phyloP scores from a whole-genome alignment of 2,329 filamentous ascomycete species.

The Nigrospora oryzae region DNA sequence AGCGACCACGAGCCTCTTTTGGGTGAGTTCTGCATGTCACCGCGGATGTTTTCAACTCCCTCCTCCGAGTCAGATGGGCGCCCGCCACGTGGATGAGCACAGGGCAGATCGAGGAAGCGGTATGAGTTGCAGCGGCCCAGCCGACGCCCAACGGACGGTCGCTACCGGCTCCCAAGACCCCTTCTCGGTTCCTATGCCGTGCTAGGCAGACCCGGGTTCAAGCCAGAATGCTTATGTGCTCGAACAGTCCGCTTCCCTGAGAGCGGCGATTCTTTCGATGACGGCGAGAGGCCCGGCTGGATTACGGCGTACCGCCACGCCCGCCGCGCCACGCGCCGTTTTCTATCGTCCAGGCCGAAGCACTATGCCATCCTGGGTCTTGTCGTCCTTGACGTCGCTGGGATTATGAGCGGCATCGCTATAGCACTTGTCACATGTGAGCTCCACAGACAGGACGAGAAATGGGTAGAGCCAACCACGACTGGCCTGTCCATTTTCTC shows the following conservation, averaged over 20 bases:
- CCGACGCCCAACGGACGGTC: too few relatives aligned
- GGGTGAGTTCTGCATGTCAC: too few relatives aligned
- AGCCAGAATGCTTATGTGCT: background rate
- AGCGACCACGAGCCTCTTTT: too few relatives aligned
- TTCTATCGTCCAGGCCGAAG: constrained; percentile 28
- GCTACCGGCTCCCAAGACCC: too few relatives aligned
- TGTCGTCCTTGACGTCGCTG: constrained; percentile 35
- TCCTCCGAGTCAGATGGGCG: too few relatives aligned
- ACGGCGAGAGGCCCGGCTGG: constrained; percentile 1
- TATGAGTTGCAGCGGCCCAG: too few relatives aligned
- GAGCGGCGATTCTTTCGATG: constrained; percentile 1
- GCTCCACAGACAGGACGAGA: constrained; percentile 25
- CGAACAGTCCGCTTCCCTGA: constrained; percentile 4
- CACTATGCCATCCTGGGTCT: constrained; percentile 35
- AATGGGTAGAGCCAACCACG: constrained; percentile 30
- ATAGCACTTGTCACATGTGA: constrained; percentile 40
- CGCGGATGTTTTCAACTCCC: too few relatives aligned
- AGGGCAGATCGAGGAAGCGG: too few relatives aligned
- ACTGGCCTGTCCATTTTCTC: constrained; percentile 39
- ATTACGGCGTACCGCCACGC: constrained; percentile 3
- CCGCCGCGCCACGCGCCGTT: constrained; percentile 8
- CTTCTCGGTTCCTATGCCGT: too few relatives aligned
- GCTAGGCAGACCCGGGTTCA: too few relatives aligned
- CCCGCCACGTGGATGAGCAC: too few relatives aligned
- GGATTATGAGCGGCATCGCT: constrained; percentile 37